These are phyloP conservation scores for Anacardium occidentale DNA, from an alignment of 345 rosid genomes.

Conservation along the genomic window DNA sequence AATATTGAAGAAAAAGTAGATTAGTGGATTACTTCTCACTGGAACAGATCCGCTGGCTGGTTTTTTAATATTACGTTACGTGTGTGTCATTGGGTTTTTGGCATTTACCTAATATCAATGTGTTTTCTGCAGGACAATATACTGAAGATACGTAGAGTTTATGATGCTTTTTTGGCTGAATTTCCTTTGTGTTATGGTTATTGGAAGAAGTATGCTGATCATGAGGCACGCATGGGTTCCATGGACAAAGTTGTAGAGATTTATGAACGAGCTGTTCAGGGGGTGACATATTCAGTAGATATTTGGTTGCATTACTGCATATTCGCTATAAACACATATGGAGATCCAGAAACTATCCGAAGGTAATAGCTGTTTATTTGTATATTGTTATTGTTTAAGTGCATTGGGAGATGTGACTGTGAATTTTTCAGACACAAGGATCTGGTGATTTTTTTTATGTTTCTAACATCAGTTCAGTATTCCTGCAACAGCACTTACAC, in stretches of 20 bases:
- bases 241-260: slow-evolving; percentile 96
- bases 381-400: slow-evolving; percentile 25
- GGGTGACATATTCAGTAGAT: slow-evolving; percentile 96
- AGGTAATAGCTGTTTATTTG: slow-evolving; percentile 55
- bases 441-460: slow-evolving; percentile 32
- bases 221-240: slow-evolving; percentile 81
- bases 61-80: background rate
- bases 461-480: slow-evolving; percentile 70
- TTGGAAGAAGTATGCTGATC: slow-evolving; percentile 99
- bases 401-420: slow-evolving; percentile 32
- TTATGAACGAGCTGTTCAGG: slow-evolving; percentile 88
- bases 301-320: slow-evolving; percentile 91
- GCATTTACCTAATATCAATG: slow-evolving; percentile 21
- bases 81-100: background rate
- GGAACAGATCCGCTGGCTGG: background rate
- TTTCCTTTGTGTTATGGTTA: slow-evolving; percentile 97
- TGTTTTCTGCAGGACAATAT: slow-evolving; percentile 65
- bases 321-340: slow-evolving; percentile 78
- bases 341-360: slow-evolving; percentile 90
- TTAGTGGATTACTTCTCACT: background rate
- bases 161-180: slow-evolving; percentile 90
- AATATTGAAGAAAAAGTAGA: background rate
- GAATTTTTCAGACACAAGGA: slow-evolving; percentile 35
- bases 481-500: slow-evolving; percentile 69
- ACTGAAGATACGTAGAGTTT: slow-evolving; percentile 72